Base-by-base conservation (phyloP, 805 yeast genomes). In the Nakazawaea laoshanensis region DNA sequence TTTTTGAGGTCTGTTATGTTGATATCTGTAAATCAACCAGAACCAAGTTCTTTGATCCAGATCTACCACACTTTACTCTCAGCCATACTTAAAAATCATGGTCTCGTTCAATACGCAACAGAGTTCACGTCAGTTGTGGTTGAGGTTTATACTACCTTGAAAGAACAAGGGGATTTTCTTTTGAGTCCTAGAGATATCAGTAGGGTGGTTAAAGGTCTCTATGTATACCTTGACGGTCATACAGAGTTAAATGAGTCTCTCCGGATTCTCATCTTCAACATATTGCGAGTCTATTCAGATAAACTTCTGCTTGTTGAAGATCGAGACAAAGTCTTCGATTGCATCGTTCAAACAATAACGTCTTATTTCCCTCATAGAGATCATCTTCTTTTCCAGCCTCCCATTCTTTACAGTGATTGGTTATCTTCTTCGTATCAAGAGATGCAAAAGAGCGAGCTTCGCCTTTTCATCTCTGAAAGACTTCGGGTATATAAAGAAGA, bases 161-260 rank as follows among this genome's bases (percentile, higher is more conserved):
- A 57, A 27, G 28, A 38, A 0, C 39, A 46, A 2, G 74, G 82
- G 42, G 33, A 55, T 0, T 36, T 37, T 0, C 59, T 84, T 1
- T 81, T 79, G 48, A 78, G 94, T 15, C 97, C 97, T 0, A 74
- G 97, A 51, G 97, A 88, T 50, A 63, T 88, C 10, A 86, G 96
- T 0, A 61, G 97, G 37, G 85, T 95, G 94, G 63, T 74, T 2
- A 65, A 81, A 37, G 94, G 95, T n/a, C 53, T 88, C 1, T 64
- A 72, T 29, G 70, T 52, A 40, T 31, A 52, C 49, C 3, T 37
- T 49, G 6, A 29, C 24, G 10, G 63, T 59, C 1, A 48, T 55
- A 10, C 41, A 63, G 6, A 38, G 53, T 1, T 76, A 15, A 54
- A 57, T 4, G 67, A 63, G 0, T 50, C 86, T 14, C 49, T 81